Conservation (phyloP, 352 stramenopile species). For the Globisporangium apiculatum region DNA sequence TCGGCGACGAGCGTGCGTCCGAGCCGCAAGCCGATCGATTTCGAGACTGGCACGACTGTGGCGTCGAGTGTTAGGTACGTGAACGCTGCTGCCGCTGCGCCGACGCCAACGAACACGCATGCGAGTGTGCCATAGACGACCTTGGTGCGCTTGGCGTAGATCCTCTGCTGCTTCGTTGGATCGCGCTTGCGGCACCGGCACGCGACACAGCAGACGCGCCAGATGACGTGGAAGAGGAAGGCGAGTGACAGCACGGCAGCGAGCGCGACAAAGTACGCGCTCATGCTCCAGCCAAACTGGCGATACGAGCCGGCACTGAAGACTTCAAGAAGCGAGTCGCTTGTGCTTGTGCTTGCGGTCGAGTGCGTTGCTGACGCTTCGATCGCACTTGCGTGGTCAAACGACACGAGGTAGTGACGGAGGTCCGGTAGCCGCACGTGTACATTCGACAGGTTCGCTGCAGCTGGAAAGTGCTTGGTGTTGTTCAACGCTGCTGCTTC, state of each 20-base stretch:
- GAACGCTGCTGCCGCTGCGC: conserved; percentile 16
- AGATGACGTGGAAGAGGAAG: conserved; percentile 41
- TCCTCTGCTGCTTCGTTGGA: conserved; percentile 29
- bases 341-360: not conserved
- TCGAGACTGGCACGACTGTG: conserved; percentile 22
- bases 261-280: conserved; percentile 20
- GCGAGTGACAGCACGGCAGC: conserved; percentile 19
- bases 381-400: conserved; percentile 30
- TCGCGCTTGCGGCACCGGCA: conserved; percentile 41
- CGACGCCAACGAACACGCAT: conserved; percentile 21
- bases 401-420: conserved; percentile 30
- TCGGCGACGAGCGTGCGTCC: conserved; percentile 21
- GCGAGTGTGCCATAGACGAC: conserved; percentile 29
- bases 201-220: conserved; percentile 40
- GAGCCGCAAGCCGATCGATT: conserved; percentile 18
- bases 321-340: conserved; percentile 14
- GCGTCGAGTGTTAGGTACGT: conserved; percentile 27
- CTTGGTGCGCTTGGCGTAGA: conserved; percentile 44
- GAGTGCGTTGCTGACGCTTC: not conserved
- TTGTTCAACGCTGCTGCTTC: conserved; percentile 46
- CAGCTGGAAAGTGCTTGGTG: conserved; percentile 26
- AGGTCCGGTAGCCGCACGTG: conserved; percentile 39
- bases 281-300: conserved; percentile 37
- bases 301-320: conserved; percentile 29
- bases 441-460: conserved; percentile 24